Evolutionary conservation across 108 stramenopile genomes (phyloP).

Genomic region (Pseudonitzschia delicatissima): DNA sequence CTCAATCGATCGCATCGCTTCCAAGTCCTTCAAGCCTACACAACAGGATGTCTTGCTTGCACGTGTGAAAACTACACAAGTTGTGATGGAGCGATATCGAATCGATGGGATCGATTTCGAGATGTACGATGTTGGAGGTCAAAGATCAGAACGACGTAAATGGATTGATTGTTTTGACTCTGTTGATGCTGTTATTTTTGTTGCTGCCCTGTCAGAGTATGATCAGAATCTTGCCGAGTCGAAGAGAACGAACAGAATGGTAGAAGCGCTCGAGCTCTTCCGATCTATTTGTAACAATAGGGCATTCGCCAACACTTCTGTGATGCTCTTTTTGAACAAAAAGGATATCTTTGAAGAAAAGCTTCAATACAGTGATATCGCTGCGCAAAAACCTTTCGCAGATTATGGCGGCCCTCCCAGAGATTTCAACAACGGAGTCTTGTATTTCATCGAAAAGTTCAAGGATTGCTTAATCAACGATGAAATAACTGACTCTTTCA

Average conservation of each 20-base stretch:
- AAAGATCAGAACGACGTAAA: conserved; percentile 86
- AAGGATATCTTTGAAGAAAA: conserved; percentile 97
- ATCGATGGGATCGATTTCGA: conserved; percentile 92
- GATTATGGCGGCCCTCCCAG: conserved; percentile 80
- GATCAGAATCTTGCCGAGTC: conserved; percentile 97
- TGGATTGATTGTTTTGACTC: conserved; percentile 95
- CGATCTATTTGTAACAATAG: conserved; percentile 94
- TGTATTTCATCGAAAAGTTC: conserved; percentile 93
- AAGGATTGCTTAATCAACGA: conserved; percentile 87
- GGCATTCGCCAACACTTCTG: conserved; percentile 93
- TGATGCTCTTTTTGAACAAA: conserved; percentile 91
- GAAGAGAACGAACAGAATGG: conserved; percentile 94
- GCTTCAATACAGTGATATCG: conserved; percentile 83
- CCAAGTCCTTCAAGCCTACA: conserved; percentile 78
- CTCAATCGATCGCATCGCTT: conserved; percentile 73
- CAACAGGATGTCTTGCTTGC: conserved; percentile 93
- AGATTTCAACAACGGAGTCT: conserved; percentile 87
- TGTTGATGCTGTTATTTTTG: conserved; percentile 98
- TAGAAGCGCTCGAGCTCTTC: conserved; percentile 94
- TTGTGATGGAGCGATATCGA: conserved; percentile 84
- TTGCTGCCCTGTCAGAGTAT: conserved; percentile 94
- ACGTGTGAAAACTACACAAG: conserved; percentile 95
- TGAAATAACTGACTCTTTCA: conserved; percentile 84
- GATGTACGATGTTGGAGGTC: conserved; percentile 94
- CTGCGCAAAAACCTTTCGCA: conserved; percentile 72